Percentiles rank a stretch among this genome's conserved stretches.
Conservation (phyloP, 2,329 filamentous ascomycete genomes). For the Aureobasidium lini region DNA sequence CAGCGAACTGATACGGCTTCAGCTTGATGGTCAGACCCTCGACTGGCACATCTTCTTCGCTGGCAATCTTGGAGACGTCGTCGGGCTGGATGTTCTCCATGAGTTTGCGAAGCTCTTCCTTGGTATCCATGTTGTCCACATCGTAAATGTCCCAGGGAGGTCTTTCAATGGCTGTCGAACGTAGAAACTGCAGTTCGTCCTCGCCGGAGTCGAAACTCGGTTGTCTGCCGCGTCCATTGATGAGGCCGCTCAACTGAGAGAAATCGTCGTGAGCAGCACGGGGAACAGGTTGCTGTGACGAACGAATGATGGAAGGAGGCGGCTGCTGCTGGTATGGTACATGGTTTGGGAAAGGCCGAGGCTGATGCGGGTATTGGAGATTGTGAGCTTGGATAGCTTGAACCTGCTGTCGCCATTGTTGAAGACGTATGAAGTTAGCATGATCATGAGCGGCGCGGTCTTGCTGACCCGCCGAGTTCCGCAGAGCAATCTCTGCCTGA, state of each 20-base stretch:
- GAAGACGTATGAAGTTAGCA: neutral
- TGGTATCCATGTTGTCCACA: constrained; percentile 39
- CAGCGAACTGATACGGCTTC: constrained; percentile 76
- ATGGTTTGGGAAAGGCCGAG: neutral
- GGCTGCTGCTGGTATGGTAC: neutral
- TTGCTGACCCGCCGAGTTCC: neutral
- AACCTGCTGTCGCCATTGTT: constrained; percentile 2
- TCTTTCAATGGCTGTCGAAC: constrained; percentile 20
- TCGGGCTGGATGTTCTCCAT: constrained; percentile 68
- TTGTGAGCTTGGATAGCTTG: neutral
- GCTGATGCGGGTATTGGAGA: neutral
- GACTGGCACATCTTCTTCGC: constrained; percentile 49
- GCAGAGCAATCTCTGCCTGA: neutral
- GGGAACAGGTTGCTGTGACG: neutral
- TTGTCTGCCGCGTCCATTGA: neutral
- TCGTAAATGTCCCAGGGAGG: constrained; percentile 28
- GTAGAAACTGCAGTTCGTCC: constrained; percentile 23
- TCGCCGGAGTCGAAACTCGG: constrained; percentile 16
- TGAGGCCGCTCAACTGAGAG: neutral
- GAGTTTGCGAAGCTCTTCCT: constrained; percentile 63
- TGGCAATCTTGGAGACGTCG: constrained; percentile 59
- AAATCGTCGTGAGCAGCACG: neutral
- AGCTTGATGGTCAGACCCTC: constrained; percentile 60
- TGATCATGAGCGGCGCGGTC: neutral
- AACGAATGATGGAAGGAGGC: neutral